Evolutionary conservation across 2,329 filamentous ascomycete genomes (phyloP).

Genomic region (Epichloe aotearoae): DNA sequence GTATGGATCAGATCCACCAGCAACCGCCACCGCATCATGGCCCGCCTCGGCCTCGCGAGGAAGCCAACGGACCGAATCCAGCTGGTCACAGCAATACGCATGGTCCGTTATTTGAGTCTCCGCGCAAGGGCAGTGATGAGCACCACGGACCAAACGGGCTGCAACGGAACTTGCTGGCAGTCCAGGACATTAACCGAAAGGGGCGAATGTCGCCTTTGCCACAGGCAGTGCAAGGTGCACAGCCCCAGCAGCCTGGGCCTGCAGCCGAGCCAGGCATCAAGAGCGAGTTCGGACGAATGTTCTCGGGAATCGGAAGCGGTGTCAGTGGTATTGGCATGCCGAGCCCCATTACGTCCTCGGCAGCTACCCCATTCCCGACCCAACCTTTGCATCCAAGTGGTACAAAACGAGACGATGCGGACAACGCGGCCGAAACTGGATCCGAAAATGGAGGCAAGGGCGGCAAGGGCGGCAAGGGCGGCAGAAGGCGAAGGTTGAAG

Average conservation of each 20-base stretch:
- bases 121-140: conserved; percentile 27
- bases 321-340: conserved; percentile 37
- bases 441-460: conserved; percentile 26
- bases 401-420: conserved; percentile 40
- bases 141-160: conserved; percentile 18
- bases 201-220: conserved; percentile 80
- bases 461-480: conserved; percentile 27
- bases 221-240: conserved; percentile 85
- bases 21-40: conserved; percentile 22
- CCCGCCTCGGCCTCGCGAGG: conserved; percentile 31
- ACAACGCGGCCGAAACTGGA: conserved; percentile 29
- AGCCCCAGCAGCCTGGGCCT: conserved; percentile 65
- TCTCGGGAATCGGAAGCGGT: conserved; percentile 69
- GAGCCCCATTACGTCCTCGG: conserved; percentile 32
- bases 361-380: conserved; percentile 29
- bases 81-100: conserved; percentile 34
- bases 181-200: conserved; percentile 69
- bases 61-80: conserved; percentile 35
- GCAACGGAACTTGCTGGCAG: conserved; percentile 56
- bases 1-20: conserved; percentile 26
- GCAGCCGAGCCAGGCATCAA: conserved; percentile 81
- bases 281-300: conserved; percentile 89
- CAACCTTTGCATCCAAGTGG: conserved; percentile 13
- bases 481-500: conserved; percentile 57
- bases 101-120: conserved; percentile 27